Percentiles rank a stretch among this genome's conserved stretches.
Conservation (phyloP, 1,139 yeast species). For the Pichia sp. region DNA sequence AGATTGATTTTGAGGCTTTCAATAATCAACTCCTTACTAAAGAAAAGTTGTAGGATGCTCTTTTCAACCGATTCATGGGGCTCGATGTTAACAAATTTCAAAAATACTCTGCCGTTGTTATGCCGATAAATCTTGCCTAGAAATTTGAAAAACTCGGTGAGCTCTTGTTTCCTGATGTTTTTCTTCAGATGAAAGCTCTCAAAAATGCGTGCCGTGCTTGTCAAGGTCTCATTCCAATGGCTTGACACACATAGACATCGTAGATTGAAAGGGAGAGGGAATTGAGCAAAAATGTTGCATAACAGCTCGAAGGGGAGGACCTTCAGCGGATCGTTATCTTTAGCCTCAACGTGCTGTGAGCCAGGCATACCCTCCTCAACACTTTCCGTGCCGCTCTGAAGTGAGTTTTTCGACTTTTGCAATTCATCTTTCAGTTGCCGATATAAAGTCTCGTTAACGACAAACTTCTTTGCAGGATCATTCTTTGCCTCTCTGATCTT, state of each 20-base stretch:
- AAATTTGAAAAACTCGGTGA: conserved; percentile 21
- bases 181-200: background rate
- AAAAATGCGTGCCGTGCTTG: background rate
- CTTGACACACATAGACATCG: conserved; percentile 20
- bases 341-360: background rate
- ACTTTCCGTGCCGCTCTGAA: background rate
- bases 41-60: conserved; percentile 19
- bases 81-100: conserved; percentile 16
- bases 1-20: conserved; percentile 1
- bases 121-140: conserved; percentile 11
- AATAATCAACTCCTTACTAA: conserved; percentile 12
- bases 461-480: conserved; percentile 21
- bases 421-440: conserved; percentile 18
- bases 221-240: conserved; percentile 22
- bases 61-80: conserved; percentile 23
- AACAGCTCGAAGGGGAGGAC: conserved; percentile 27
- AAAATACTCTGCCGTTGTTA: conserved; percentile 6
- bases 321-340: conserved; percentile 21
- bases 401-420: background rate
- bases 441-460: conserved; percentile 24
- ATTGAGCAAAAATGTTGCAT: conserved; percentile 12
- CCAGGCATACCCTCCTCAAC: no score
- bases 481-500: conserved; percentile 25
- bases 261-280: conserved; percentile 21
- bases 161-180: conserved; percentile 11